Evolutionary conservation across 1,139 yeast genomes (phyloP), one percentile per base, ranked within the genome.

Genomic region (Sugiyamaella xylanicola): DNA sequence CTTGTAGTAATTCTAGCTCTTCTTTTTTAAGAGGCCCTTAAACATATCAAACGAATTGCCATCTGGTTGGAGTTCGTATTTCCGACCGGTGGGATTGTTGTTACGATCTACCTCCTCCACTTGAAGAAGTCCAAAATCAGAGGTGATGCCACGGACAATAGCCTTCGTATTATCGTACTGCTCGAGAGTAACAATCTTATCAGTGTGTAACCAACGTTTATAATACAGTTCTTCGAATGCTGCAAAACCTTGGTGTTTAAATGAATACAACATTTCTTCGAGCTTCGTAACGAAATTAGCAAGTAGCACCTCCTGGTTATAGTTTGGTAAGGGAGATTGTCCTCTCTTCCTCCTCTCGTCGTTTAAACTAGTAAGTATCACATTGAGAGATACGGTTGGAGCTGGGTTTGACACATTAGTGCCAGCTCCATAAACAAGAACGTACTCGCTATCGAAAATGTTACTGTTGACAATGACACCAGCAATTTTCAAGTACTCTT

Each of bases 21-120:
- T 75, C 63, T 80, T 84, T 58, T 90, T 87, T n/a, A 95, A 86
- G 61, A 95, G 75, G 0, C 99, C 98, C 65, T 82, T 87, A 75
- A 93, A 87, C 77, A 95, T 92, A 68, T 95, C 99, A 68, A 95
- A 95, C 1, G 97, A 89, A 69, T 95, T 95, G 0, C 99, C 99
- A 69, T 95, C 99, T 0, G 99, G 99, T 69, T 91, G 98, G 49
- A 95, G 74, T 64, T 89, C 87, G 62, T 80, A 84, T 42, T 54
- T 62, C 40, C 76, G 78, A 0, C 89, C 87, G 2, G 83, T 81
- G 13, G 74, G 73, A 17, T 64, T 66, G 41, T 77, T 77, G 17
- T 72, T 66, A 5, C 72, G 62, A 47, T 76, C 77, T 5, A 83
- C 72, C 62, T 88, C 96, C 58, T 82, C 83, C 1, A 89, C 99